Evolutionary conservation across 2,329 filamentous ascomycete species (phyloP).

Genomic region (Colletotrichum caudatum): DNA sequence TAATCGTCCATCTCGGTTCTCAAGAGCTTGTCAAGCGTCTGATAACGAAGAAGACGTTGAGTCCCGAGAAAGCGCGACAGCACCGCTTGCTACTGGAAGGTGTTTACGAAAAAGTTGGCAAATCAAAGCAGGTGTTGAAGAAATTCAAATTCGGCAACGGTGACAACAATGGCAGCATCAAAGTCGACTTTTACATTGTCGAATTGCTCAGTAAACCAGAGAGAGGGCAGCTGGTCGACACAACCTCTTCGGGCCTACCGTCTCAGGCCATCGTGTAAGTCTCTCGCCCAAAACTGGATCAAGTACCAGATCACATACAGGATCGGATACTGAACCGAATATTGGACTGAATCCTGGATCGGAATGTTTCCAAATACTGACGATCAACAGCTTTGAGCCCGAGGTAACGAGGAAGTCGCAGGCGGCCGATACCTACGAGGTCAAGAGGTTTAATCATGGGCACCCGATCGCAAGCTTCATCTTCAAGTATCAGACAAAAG

Average conservation of each 20-base stretch:
- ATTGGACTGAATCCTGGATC: too few relatives aligned
- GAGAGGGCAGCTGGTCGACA: not conserved
- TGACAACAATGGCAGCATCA: not conserved
- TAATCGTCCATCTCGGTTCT: not conserved
- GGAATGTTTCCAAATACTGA: not conserved
- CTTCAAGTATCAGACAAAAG: constrained; percentile 2
- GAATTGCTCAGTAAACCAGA: not conserved
- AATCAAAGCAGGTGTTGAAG: not conserved
- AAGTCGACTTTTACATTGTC: not conserved
- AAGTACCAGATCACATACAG: not conserved
- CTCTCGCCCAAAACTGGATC: too few relatives aligned
- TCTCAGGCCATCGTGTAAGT: not conserved
- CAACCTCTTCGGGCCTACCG: not conserved
- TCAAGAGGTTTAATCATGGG: not conserved
- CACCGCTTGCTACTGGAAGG: not conserved
- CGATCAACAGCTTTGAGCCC: not conserved
- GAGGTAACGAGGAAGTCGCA: not conserved
- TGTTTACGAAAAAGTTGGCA: not conserved
- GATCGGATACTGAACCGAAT: too few relatives aligned
- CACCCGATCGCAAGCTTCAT: not conserved
- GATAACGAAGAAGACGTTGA: not conserved
- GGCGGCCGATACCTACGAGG: not conserved
- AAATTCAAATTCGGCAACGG: not conserved
- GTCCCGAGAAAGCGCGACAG: not conserved
- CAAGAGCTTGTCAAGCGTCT: not conserved